Percentiles rank a stretch among this genome's conserved stretches.
Conservation (phyloP, 306 rosid species). For the Crataegus laevigata region DNA sequence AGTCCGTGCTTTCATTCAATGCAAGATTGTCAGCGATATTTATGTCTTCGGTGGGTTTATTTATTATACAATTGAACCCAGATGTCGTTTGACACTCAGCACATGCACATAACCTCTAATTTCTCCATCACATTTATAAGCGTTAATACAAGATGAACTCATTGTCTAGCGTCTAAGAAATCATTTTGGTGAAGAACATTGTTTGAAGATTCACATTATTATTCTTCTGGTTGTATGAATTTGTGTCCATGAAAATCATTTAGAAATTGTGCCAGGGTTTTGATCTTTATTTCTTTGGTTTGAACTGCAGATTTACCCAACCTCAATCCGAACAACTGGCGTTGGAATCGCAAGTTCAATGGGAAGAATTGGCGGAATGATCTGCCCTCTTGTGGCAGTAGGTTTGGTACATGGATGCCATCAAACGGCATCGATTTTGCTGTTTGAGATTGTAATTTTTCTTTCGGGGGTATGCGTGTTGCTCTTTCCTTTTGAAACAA, state of each 20-base stretch:
- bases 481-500: slow-evolving; percentile 82
- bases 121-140: no score
- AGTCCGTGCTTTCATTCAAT: not conserved
- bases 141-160: not conserved
- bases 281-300: not conserved
- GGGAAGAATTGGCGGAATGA: slow-evolving; percentile 89
- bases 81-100: no score
- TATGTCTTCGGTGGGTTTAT: not conserved
- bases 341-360: slow-evolving; percentile 86
- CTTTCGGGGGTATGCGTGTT: slow-evolving; percentile 73
- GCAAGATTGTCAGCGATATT: not conserved
- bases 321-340: slow-evolving; percentile 82
- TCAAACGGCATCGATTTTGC: slow-evolving; percentile 64
- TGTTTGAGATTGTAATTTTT: slow-evolving; percentile 62
- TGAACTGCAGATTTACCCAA: slow-evolving; percentile 78
- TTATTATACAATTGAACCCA: no score
- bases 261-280: not conserved
- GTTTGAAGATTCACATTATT: not conserved
- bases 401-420: slow-evolving; percentile 81
- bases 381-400: slow-evolving; percentile 87
- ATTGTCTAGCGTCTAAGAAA: not conserved
- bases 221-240: not conserved
- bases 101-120: no score
- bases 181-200: not conserved
- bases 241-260: not conserved